Evolutionary conservation across 345 rosid genomes (phyloP), one percentile per base, ranked within the genome.

Genomic region (Eutrema heterophyllum): DNA sequence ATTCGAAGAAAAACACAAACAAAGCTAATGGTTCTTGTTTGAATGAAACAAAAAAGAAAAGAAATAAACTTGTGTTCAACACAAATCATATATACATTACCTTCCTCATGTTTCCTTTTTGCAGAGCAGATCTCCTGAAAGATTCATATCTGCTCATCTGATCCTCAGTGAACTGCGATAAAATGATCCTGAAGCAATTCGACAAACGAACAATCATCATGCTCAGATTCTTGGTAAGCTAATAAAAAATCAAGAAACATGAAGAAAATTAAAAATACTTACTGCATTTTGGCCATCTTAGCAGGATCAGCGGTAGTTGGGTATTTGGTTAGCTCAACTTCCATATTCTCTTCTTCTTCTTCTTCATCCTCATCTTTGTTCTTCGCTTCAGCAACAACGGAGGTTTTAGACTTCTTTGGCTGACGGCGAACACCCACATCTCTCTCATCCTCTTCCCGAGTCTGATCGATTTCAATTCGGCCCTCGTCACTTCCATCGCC

Each of bases 241-340:
- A 11, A 26, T 26, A 50, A 50, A 8, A 30, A 65, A 32, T 35
- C 10, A 63, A 40, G 51, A 67, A 29, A 35, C 44, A 61, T 0
- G 24, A 45, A 70, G 44, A 33, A 32, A 5, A 16, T 33, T 1
- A 15, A 40, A 33, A 26, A 62, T 7, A 62, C 73, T 87, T 56
- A 95, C 97, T 92, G 93, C 99, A 96, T 96, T 80, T 84, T 92
- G 54, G 85, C 98, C 96, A 86, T 83, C 66, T 90, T 92, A 79
- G 80, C 72, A 21, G 98, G 97, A 72, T 90, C 99, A 18, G 86
- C 80, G 55, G 81, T 83, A 29, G 96, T 82, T 2, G 95, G 90
- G 7, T 87, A 82, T 79, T 92, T 96, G 1, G 84, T 72, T 5
- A 92, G 85, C 73, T 92, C 99, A 81, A 82, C 95, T 9, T 92